Conservation (phyloP, 1,284 basidiomycete species). For the Malassezia sp. region DNA sequence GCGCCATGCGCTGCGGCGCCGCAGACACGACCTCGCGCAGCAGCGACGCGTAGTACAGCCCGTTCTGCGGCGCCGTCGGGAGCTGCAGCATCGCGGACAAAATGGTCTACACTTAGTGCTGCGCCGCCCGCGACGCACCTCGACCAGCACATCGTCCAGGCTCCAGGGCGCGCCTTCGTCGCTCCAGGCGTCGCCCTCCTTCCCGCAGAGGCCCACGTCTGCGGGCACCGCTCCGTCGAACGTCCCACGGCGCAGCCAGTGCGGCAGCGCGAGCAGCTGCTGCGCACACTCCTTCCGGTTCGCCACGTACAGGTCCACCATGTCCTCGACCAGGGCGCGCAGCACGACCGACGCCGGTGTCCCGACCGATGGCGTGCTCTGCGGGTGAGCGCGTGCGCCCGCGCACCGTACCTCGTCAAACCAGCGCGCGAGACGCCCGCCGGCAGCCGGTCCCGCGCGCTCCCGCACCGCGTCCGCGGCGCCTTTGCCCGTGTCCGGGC, state of each 20-base stretch:
- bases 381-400: too few relatives aligned
- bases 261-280: conserved; percentile 72
- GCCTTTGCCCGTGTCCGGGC: conserved; percentile 30
- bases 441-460: conserved; percentile 25
- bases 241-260: conserved; percentile 69
- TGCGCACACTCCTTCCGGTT: conserved; percentile 90
- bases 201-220: conserved; percentile 33
- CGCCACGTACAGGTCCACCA: conserved; percentile 81
- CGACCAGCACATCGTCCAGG: conserved; percentile 40
- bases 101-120: too few relatives aligned
- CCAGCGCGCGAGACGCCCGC: conserved; percentile 29
- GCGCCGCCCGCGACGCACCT: too few relatives aligned
- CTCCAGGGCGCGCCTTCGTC: conserved; percentile 25
- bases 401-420: too few relatives aligned
- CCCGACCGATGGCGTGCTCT: conserved; percentile 59
- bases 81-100: conserved; percentile 65
- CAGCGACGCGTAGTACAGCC: conserved; percentile 70
- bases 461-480: conserved; percentile 29
- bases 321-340: conserved; percentile 66
- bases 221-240: conserved; percentile 47
- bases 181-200: conserved; percentile 33
- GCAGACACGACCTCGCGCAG: conserved; percentile 89
- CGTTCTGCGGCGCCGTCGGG: conserved; percentile 64
- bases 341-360: conserved; percentile 69
- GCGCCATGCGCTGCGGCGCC: conserved; percentile 79